Conservation (phyloP, 163 green algal species). For the Chlamydomonas reinhardtii region DNA sequence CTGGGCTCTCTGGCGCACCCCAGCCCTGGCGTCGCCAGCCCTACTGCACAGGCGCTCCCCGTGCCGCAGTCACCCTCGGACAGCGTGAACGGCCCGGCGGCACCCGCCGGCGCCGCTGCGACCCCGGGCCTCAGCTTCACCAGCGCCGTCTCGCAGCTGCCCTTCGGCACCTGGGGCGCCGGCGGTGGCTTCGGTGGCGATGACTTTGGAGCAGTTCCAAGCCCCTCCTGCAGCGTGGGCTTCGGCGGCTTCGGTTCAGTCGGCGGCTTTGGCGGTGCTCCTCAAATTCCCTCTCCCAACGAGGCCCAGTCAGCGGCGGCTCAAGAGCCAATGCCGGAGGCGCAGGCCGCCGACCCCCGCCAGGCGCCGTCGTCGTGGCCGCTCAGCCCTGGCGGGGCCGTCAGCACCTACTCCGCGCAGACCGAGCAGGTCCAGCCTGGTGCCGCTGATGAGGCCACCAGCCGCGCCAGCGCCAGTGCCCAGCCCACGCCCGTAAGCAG, state of each 20-base stretch:
- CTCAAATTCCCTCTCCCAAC: no score
- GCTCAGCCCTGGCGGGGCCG: no score
- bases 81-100: not conserved
- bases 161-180: constrained; percentile 2
- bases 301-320: no score
- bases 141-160: constrained; percentile 3
- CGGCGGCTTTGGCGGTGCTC: no score
- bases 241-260: no score
- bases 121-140: constrained; percentile 20
- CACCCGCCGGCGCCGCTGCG: not conserved
- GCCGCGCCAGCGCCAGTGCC: not conserved
- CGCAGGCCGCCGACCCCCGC: no score
- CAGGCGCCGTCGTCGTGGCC: no score
- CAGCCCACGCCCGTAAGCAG: not conserved
- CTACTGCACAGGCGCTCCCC: no score
- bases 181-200: not conserved
- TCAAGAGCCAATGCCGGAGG: no score
- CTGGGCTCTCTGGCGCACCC: not conserved
- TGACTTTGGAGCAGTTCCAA: not conserved
- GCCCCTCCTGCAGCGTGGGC: no score
- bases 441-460: no score
- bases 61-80: not conserved
- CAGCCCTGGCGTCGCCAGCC: not conserved
- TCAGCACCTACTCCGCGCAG: not conserved
- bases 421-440: no score